Conservation (phyloP, 495 filamentous ascomycete species). For the Penicillium soppii region DNA sequence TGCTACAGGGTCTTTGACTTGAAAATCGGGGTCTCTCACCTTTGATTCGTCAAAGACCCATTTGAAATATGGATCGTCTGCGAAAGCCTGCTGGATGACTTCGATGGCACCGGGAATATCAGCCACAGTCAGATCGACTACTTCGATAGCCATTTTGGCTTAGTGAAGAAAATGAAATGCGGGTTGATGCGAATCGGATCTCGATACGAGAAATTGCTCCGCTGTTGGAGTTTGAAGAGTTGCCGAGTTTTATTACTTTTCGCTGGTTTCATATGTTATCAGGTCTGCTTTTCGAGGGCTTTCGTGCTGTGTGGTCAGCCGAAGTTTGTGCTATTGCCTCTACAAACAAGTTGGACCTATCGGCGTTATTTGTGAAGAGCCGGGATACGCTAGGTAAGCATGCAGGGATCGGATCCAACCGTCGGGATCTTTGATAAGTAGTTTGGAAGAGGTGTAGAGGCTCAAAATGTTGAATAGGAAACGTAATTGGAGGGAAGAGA, state of each 20-base stretch:
- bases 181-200: background rate
- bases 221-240: background rate
- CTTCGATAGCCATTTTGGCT: constrained; percentile 48
- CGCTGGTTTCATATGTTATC: no score
- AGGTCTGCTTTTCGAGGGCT: no score
- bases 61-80: constrained; percentile 62
- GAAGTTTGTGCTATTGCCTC: background rate
- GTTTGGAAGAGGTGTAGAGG: background rate
- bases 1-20: background rate
- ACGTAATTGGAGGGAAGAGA: background rate
- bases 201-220: background rate
- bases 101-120: constrained; percentile 62
- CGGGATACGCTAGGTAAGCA: background rate
- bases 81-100: constrained; percentile 56
- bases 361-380: background rate
- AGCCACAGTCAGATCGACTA: constrained; percentile 51
- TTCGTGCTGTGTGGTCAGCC: background rate
- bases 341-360: background rate
- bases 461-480: background rate
- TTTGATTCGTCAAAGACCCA: constrained; percentile 58
- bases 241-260: background rate
- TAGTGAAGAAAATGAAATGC: background rate
- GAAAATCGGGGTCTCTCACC: constrained; percentile 26
- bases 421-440: no score
- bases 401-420: background rate